phyloP scores from a whole-genome alignment of 2,329 filamentous ascomycete species.

The Incumbomyces lentus region DNA sequence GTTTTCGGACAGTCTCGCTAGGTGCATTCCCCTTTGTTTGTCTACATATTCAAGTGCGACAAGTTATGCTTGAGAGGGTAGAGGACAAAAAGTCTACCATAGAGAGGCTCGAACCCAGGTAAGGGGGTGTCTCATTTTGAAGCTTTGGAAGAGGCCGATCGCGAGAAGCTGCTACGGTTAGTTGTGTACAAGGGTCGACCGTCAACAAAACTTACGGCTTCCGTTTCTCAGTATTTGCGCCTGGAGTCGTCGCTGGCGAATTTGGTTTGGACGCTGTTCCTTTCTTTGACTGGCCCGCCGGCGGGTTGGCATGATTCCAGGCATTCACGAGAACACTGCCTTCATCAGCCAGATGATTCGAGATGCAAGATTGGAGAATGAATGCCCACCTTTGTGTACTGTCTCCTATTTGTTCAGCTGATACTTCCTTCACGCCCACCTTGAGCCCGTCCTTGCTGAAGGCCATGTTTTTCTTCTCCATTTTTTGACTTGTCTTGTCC shows the following conservation, averaged over 20 bases:
- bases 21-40: no score
- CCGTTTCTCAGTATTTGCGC: conserved; percentile 9
- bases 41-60: no score
- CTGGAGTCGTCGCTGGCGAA: conserved; percentile 9
- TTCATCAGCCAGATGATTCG: neutral
- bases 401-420: conserved; percentile 49
- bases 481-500: conserved; percentile 46
- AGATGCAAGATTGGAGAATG: neutral
- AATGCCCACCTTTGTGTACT: conserved; percentile 43
- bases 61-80: no score
- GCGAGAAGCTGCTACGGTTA: conserved; percentile 6
- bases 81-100: no score
- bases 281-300: conserved; percentile 33
- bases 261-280: neutral
- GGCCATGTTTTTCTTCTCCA: conserved; percentile 54
- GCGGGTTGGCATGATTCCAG: conserved; percentile 39
- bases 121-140: neutral
- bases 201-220: conserved; percentile 14
- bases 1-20: no score
- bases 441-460: conserved; percentile 52
- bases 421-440: conserved; percentile 49
- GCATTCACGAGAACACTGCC: conserved; percentile 38
- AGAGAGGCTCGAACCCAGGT: no score
- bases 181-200: neutral
- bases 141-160: conserved; percentile 10